A percentile compares a stretch with the other conserved stretches of the same genome.
These are phyloP conservation scores for Fusarium proliferatum DNA, from an alignment of 2,329 filamentous ascomycete genomes.

Conservation along the genomic window DNA sequence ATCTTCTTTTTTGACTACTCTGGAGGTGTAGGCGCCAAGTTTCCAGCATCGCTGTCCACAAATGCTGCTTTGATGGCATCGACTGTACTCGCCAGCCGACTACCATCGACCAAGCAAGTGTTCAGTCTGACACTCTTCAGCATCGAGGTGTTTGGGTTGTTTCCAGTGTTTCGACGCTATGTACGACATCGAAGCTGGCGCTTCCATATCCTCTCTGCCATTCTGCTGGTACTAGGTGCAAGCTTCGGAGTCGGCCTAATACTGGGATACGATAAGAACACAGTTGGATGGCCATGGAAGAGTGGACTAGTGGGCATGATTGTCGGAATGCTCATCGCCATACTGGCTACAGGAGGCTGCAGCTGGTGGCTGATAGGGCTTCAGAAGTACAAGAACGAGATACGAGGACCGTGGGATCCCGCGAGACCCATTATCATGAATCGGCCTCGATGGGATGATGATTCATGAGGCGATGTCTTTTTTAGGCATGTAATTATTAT, in stretches of 20 bases:
- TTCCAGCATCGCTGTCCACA: constrained; percentile 83
- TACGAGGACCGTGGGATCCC: constrained; percentile 97
- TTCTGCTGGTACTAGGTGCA: constrained; percentile 80
- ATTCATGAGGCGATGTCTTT: constrained; percentile 35
- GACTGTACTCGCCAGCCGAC: constrained; percentile 89
- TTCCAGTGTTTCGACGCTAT: constrained; percentile 95
- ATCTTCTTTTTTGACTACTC: constrained; percentile 99
- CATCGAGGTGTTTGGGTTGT: constrained; percentile 96
- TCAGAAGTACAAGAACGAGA: constrained; percentile 99
- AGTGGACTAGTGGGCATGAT: constrained; percentile 76
- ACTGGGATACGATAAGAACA: constrained; percentile 56
- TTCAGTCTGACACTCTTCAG: constrained; percentile 96
- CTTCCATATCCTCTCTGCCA: constrained; percentile 82
- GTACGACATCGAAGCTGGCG: constrained; percentile 83
- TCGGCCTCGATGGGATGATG: constrained; percentile 63
- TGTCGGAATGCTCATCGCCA: constrained; percentile 78
- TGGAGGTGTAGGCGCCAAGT: constrained; percentile 70
- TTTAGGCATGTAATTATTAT: constrained; percentile 10
- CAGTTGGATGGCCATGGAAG: constrained; percentile 61
- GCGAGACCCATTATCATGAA: constrained; percentile 87
- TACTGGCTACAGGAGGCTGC: constrained; percentile 88
- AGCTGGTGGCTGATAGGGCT: constrained; percentile 98
- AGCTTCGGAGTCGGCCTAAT: constrained; percentile 80
- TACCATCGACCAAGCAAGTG: constrained; percentile 91
- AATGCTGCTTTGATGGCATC: constrained; percentile 97